Evolutionary conservation across 2,329 filamentous ascomycete species (phyloP), one percentile per base, ranked within the genome.

Genomic region (Fonsecaea multimorphosa): DNA sequence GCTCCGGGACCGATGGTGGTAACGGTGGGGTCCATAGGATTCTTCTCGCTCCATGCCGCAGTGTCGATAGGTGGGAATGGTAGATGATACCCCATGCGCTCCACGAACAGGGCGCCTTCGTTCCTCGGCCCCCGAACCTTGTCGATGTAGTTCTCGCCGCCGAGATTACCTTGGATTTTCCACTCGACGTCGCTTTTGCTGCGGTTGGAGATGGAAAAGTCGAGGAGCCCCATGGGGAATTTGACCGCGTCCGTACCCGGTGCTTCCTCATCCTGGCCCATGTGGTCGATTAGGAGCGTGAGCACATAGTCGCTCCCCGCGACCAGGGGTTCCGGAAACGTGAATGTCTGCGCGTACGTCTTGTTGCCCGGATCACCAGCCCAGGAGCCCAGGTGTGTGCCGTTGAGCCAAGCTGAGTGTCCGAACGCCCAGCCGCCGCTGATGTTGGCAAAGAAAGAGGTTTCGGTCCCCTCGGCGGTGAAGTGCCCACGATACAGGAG

Each of bases 391-490:
- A 49, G 16, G 12, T 49, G 22, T 11, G 44, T 49, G 3, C 3
- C 3, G 16, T 19, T 49, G 12, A 49, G 44, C 44, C 44, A 49
- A 3, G 12, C 44, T 19, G 44, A 49, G 16, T 49, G 44, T 49
- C 44, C 44, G 12, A 49, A 49, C 3, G 16, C 16, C 44, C 44
- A 49, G 44, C 44, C 44, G 44, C 44, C 44, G 44, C 44, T 49
- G 44, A 49, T 11, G 16, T 49, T 49, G 3, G 12, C 3, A 49
- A 49, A 49, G 12, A 19, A 3, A 6, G 44, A 49, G 3, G 44
- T 49, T 19, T 49, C 44, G 16, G 44, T 5, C 2, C 44, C 11
- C 2, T 3, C 12, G 44, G 44, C 44, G 2, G 44, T 2, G 16
- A 49, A 49, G 12, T 19, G 44, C 3, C 44, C 44, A 27, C 44